Percentiles rank a stretch among this genome's conserved stretches.
phyloP scores from a whole-genome alignment of 108 stramenopile genomes.

The Hondaea fermentalgiana region DNA sequence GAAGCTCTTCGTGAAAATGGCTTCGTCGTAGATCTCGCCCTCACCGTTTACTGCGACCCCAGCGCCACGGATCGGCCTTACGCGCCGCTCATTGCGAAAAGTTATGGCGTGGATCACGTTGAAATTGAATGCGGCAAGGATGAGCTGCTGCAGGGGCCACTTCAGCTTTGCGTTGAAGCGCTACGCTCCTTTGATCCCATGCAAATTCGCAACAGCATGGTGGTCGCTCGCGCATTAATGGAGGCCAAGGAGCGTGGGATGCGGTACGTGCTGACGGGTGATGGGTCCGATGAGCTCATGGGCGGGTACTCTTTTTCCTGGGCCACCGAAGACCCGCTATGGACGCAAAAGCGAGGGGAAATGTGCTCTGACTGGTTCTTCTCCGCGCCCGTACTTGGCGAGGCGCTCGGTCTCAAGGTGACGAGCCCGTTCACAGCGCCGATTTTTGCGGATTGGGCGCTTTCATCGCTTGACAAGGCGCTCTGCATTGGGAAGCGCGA shows the following conservation, averaged over 20 bases:
- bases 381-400: conserved; percentile 39
- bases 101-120: conserved; percentile 35
- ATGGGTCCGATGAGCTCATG: conserved; percentile 58
- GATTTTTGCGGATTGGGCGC: background rate
- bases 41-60: conserved; percentile 45
- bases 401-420: conserved; percentile 33
- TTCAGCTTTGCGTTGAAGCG: conserved; percentile 32
- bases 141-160: conserved; percentile 34
- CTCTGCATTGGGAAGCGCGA: background rate
- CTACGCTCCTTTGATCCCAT: conserved; percentile 47
- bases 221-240: conserved; percentile 44
- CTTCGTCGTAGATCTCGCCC: conserved; percentile 33
- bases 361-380: conserved; percentile 57
- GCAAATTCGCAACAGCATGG: conserved; percentile 47
- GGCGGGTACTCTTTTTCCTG: conserved; percentile 58
- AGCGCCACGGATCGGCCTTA: conserved; percentile 39
- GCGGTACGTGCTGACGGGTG: conserved; percentile 42
- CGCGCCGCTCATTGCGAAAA: conserved; percentile 32
- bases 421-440: background rate
- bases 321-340: conserved; percentile 28
- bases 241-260: conserved; percentile 35
- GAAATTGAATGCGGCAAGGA: conserved; percentile 31
- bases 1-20: conserved; percentile 31
- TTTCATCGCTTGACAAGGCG: background rate
- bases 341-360: conserved; percentile 46